Evolutionary conservation across 1,284 basidiomycete genomes (phyloP).

Genomic region (Ustilago trichophora): DNA sequence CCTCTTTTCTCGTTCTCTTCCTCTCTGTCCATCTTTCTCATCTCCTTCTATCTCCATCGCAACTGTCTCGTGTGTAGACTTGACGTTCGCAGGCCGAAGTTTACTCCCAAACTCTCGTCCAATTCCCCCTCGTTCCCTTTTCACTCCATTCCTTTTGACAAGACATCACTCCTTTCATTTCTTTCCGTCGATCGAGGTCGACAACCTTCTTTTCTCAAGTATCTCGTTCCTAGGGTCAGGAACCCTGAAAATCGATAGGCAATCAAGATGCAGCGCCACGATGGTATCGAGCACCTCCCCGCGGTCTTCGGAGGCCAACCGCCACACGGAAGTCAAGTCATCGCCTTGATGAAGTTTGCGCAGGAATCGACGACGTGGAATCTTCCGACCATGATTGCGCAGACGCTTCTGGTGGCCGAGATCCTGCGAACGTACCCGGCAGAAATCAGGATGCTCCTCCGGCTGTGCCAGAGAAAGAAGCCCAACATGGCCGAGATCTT

Average conservation of each 20-base stretch:
- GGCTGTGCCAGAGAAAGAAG: slow-evolving; percentile 18
- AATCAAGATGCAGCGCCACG: slow-evolving; percentile 34
- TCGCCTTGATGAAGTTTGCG: slow-evolving; percentile 25
- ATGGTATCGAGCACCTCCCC: slow-evolving; percentile 27
- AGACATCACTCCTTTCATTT: neutral
- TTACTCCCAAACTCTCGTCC: no score
- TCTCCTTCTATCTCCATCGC: neutral
- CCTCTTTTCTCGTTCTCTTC: no score
- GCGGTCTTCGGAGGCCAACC: slow-evolving; percentile 10
- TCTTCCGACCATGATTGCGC: slow-evolving; percentile 24
- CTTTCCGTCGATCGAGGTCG: neutral
- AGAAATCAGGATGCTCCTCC: slow-evolving; percentile 26
- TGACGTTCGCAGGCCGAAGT: no score
- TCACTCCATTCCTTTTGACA: no score
- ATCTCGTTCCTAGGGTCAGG: neutral
- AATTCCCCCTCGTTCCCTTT: no score
- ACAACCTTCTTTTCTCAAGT: neutral
- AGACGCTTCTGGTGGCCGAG: slow-evolving; percentile 31
- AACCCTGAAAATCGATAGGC: neutral
- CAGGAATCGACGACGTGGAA: slow-evolving; percentile 37
- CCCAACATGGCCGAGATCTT: slow-evolving; percentile 49
- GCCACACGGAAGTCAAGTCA: slow-evolving; percentile 17
- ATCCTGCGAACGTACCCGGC: slow-evolving; percentile 37
- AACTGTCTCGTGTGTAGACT: no score
- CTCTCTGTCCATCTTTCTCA: neutral